Percentiles rank a stretch among this genome's conserved stretches.
Conservation (phyloP, 164 flowering plant genomes). For the Berberis vulgaris region DNA sequence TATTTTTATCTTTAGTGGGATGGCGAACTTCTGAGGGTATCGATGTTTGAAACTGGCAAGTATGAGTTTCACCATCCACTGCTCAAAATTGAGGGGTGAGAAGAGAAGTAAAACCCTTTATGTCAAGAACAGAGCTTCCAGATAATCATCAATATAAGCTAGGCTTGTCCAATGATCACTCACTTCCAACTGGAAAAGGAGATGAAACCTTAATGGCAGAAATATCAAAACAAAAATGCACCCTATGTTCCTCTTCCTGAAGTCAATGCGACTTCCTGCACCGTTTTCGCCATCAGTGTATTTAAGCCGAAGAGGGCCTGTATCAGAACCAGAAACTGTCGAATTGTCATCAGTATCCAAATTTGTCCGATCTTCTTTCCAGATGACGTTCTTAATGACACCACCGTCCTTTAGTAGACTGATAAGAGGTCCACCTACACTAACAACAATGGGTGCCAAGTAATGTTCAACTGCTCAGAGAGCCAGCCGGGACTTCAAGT, state of each 20-base stretch:
- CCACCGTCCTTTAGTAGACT: conserved; percentile 45
- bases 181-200: conserved; percentile 87
- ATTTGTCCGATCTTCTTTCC: conserved; percentile 39
- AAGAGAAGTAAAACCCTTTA: conserved; percentile 13
- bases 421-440: conserved; percentile 70
- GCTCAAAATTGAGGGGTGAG: neutral
- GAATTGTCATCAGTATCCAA: conserved; percentile 18
- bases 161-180: conserved; percentile 93
- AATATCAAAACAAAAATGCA: conserved; percentile 61
- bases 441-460: conserved; percentile 71
- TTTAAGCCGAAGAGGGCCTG: conserved; percentile 56
- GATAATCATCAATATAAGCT: conserved; percentile 88
- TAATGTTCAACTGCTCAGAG: conserved; percentile 49
- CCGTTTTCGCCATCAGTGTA: conserved; percentile 47
- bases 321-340: conserved; percentile 15
- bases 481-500: conserved; percentile 55
- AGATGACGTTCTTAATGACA: conserved; percentile 42
- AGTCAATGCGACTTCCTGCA: conserved; percentile 17
- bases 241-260: conserved; percentile 54
- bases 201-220: conserved; percentile 92
- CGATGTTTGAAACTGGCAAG: no score
- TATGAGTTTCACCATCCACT: neutral
- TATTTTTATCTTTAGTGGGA: no score
- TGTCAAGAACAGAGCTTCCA: conserved; percentile 72
- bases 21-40: no score